These are phyloP conservation scores for Proteromonas lacertae DNA, from an alignment of 352 stramenopile genomes.

Conservation along the genomic window DNA sequence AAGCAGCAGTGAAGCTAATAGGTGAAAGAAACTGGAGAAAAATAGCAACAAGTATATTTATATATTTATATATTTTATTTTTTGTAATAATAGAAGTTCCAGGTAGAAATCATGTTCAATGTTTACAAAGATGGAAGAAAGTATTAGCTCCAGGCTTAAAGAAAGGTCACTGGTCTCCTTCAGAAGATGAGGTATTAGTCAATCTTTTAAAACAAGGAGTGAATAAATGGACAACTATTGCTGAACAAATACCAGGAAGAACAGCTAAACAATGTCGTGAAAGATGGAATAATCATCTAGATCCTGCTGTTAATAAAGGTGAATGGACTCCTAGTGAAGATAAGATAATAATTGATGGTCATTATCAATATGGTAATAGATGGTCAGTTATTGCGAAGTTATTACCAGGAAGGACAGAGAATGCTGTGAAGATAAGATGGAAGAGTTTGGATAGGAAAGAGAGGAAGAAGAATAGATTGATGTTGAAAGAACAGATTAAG, in stretches of 20 bases:
- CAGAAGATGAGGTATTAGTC: background rate
- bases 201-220: background rate
- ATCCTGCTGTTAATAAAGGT: conserved; percentile 70
- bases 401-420: conserved; percentile 66
- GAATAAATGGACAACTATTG: background rate
- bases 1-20: no score
- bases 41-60: no score
- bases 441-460: no score
- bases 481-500: no score
- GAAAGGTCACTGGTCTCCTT: no score
- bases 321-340: conserved; percentile 36
- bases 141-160: conserved; percentile 3
- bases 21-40: no score
- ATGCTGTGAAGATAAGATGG: conserved; percentile 87
- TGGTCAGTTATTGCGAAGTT: conserved; percentile 78
- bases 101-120: conserved; percentile 18
- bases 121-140: conserved; percentile 18
- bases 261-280: conserved; percentile 70
- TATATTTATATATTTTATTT: no score
- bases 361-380: conserved; percentile 1
- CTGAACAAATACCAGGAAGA: conserved; percentile 3
- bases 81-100: no score
- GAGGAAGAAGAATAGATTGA: no score
- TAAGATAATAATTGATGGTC: conserved; percentile 1
- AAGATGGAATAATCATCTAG: conserved; percentile 66